Conservation (phyloP, 495 filamentous ascomycete genomes). For the Neurospora sp. region DNA sequence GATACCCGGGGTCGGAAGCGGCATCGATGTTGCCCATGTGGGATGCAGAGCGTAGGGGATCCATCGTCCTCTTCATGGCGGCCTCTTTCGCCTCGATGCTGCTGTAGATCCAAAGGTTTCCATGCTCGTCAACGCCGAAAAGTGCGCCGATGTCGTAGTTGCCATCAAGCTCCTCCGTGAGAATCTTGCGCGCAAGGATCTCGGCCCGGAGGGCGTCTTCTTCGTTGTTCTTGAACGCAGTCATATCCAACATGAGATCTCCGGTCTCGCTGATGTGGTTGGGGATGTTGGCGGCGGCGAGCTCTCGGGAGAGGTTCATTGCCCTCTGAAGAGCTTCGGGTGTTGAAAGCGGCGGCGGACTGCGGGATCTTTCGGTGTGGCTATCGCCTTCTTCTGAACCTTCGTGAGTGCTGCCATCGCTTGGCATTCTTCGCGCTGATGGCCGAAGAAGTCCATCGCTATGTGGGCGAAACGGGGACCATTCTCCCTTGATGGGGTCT, state of each 20-base stretch:
- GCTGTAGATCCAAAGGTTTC: constrained; percentile 97
- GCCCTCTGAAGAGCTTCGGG: constrained; percentile 76
- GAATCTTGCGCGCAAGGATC: constrained; percentile 84
- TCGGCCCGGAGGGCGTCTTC: constrained; percentile 88
- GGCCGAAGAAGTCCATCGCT: constrained; percentile 35
- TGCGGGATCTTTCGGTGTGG: constrained; percentile 50
- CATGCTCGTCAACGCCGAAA: constrained; percentile 88
- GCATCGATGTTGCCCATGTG: constrained; percentile 56
- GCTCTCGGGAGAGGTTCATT: constrained; percentile 73
- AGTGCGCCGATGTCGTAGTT: constrained; percentile 93
- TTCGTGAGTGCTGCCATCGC: constrained; percentile 30
- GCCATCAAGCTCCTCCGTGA: constrained; percentile 89
- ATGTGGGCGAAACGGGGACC: constrained; percentile 32
- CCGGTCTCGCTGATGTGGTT: constrained; percentile 84
- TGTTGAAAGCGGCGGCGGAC: constrained; percentile 65
- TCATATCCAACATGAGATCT: constrained; percentile 99
- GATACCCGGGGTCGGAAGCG: constrained; percentile 86
- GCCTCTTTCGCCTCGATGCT: constrained; percentile 90
- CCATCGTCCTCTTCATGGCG: constrained; percentile 40
- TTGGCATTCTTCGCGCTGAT: constrained; percentile 30
- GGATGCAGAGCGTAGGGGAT: constrained; percentile 30
- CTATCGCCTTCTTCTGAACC: constrained; percentile 29
- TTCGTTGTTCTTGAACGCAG: constrained; percentile 85
- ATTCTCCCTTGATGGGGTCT: constrained; percentile 36
- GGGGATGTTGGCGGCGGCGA: constrained; percentile 82